Evolutionary conservation across 1,284 basidiomycete species (phyloP), one percentile per base, ranked within the genome.

Genomic region (Moniliella sp.): DNA sequence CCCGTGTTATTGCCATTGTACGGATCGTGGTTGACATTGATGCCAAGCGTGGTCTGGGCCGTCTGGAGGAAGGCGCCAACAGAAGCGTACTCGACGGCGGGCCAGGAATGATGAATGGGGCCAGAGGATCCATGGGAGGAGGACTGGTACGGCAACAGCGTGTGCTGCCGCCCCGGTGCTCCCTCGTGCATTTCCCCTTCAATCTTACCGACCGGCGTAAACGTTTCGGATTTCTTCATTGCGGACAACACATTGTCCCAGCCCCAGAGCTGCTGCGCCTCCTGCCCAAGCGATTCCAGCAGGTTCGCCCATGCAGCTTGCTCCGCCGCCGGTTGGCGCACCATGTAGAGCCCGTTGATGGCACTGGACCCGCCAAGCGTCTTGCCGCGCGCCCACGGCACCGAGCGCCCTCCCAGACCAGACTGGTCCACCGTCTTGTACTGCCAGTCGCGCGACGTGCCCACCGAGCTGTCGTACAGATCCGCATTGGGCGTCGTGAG

Each of bases 341-440:
- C 48, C 15, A 50, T 50, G 39, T 50, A 50, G 28, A 50, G 32
- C 26, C 46, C 55, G 39, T 69, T 70, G 36, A 69, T 64, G 10
- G 61, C 59, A 4, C 64, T 63, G 0, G 58, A 61, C 0, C 67
- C 67, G 4, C 67, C 67, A 4, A 67, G 47, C 0, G 52, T 61
- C 25, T 61, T 61, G 1, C 67, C 68, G 4, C 60, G 52, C 32
- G 64, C 55, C 30, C 50, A 50, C 17, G 35, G 30, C 4, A 45
- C 35, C 10, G 37, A 37, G 10, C 45, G 39, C 15, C 40, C 31
- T 8, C 43, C 37, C 14, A 44, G 38, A 0, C 39, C 38, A n/a
- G 27, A 16, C 3, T 39, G 35, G n/a, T n/a, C n/a, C n/a, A 31
- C 37, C 0, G 48, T 50, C 15, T 27, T 30, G 28, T 36, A 50